Evolutionary conservation across 2,329 filamentous ascomycete genomes (phyloP), one percentile per base, ranked within the genome.

Genomic region (Botrytis tulipae): DNA sequence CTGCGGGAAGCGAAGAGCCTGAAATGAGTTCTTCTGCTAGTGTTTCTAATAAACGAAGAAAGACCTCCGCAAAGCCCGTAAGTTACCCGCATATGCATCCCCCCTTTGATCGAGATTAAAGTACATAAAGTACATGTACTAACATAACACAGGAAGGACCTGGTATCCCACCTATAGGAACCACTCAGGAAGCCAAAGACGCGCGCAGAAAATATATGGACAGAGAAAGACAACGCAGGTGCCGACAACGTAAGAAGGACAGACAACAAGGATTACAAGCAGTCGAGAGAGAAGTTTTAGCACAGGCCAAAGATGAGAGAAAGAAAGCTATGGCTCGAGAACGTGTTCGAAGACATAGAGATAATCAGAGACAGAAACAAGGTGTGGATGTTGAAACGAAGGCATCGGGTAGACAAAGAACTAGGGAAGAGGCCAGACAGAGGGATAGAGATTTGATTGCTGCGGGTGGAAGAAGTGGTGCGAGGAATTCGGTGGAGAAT

Each of bases 151-250:
- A 71, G 60, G 70, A 71, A 66, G 59, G 59, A 57, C 54, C 51
- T 9, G 70, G 32, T 16, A 63, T 48, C n/a, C 59, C 59, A 37
- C 70, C 59, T 42, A 62, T 66, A 54, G 60, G 59, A 35, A 71
- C 32, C 7, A 65, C 70, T 16, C 59, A 32, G 7, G 35, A 63
- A 22, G 61, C 70, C 32, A 66, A 46, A 67, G 44, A 51, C 25
- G 70, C 44, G 29, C 37, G 70, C 6, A 71, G 60, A 44, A 71
- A 65, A n/a, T 65, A 65, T 25, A 71, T 71, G 70, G 60, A 71
- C 22, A 18, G 70, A 67, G 59, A 71, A 29, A 48, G 70, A 66
- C 70, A 71, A 54, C 60, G 70, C 35, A 66, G 60, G 46, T 63
- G 61, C 22, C 42, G 70, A 63, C 59, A 71, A 54, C 60, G 60